phyloP scores from a whole-genome alignment of 2,329 filamentous ascomycete species.

The Fusarium sororula region DNA sequence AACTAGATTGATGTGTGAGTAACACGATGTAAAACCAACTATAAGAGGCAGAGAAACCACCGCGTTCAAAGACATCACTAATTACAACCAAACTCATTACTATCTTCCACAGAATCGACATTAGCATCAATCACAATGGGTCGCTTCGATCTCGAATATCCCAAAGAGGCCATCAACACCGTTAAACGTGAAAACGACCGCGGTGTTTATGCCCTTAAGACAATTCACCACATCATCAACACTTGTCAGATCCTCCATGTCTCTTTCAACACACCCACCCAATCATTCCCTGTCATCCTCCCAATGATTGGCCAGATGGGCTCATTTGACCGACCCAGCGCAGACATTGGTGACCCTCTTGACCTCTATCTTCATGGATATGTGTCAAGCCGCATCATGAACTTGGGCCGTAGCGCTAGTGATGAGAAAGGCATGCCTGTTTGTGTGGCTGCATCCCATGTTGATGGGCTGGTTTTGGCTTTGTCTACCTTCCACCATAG shows the following conservation, averaged over 20 bases:
- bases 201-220: constrained; percentile 75
- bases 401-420: constrained; percentile 56
- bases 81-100: background rate
- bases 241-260: constrained; percentile 78
- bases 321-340: constrained; percentile 71
- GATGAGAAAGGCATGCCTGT: constrained; percentile 68
- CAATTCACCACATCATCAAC: constrained; percentile 81
- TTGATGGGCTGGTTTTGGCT: constrained; percentile 83
- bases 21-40: background rate
- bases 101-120: background rate
- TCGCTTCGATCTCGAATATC: constrained; percentile 63
- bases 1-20: background rate
- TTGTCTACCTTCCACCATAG: constrained; percentile 83
- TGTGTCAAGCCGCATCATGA: constrained; percentile 80
- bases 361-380: constrained; percentile 88
- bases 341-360: constrained; percentile 69
- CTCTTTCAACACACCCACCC: constrained; percentile 72
- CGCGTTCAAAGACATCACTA: background rate
- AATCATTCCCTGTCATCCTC: constrained; percentile 78
- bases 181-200: constrained; percentile 73
- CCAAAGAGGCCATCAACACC: constrained; percentile 69
- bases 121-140: constrained; percentile 42
- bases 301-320: constrained; percentile 90
- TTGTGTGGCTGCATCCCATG: constrained; percentile 74
- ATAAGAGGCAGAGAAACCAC: constrained; percentile 3